Evolutionary conservation across 148 eudicot species (phyloP), one percentile per base, ranked within the genome.

Genomic region (Beta vulgaris): DNA sequence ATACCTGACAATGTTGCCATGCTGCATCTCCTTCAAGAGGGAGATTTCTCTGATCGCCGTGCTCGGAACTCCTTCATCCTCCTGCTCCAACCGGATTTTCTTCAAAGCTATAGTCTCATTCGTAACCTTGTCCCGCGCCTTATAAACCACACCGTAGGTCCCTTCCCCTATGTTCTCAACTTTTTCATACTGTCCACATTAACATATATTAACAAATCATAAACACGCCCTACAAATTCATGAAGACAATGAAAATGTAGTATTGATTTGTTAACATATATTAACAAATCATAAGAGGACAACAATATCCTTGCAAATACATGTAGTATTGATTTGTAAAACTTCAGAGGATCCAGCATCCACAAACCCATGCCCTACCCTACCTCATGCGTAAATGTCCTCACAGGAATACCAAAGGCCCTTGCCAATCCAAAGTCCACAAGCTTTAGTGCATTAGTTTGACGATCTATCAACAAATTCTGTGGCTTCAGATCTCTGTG

Each of bases 91-190:
- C 9, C 97, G 83, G 59, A 93, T 93, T 80, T 93, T 93, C 87
- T 93, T 91, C 73, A 93, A 82, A 64, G 98, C 98, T 73, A 93
- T 90, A n/a, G 93, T 93, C 85, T 91, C 92, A 74, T 93, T 91
- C 2, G 98, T 91, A 48, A 71, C 81, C 49, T 81, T 86, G 72
- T 90, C 93, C 34, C 97, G 86, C 60, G 97, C 98, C 87, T 93
- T 93, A 62, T 93, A 93, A 10, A 91, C 98, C 62, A 93, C 97
- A 60, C 98, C 98, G 74, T 93, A 93, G 23, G 98, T 91, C 66
- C 98, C 98, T 73, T 91, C 98, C 43, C 98, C 98, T 62, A 93
- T 93, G 91, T 93, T 93, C 84, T 91, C 98, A 71, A 93, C 97
- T 72, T 93, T 93, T 72, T 91, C 98, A 75, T 91, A 93, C 98